Base-by-base conservation (phyloP, 495 filamentous ascomycete genomes). In the Podospora pseudoanserina region DNA sequence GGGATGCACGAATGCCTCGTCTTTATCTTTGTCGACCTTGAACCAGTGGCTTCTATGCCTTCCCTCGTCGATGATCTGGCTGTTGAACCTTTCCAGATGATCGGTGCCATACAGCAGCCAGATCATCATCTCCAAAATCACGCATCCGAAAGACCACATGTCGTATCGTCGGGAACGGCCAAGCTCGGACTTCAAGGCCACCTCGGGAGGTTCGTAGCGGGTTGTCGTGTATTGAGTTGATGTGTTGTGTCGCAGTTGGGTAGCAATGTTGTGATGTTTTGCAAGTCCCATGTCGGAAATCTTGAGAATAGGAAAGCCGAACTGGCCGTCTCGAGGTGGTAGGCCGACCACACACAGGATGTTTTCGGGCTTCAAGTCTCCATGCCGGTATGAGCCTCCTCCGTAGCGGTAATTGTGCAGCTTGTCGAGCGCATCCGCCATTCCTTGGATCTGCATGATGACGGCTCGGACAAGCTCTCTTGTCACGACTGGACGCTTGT, bases 41-140 rank as follows among this genome's bases (percentile, higher is more conserved):
- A 64, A 68, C 60, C 62, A 68, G 19, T 64, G 67, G 19, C 53
- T 26, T 19, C 49, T n/a, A 1, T 64, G 54, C 1, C 67, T 54
- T 3, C 16, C 16, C 19, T 68, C 54, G 49, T 65, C 63, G 5
- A 61, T 57, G 58, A 70, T 66, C n/a, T 63, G 39, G 7, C 1
- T 7, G 67, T 70, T 68, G 60, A 80, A 78, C 2, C 27, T 60
- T 18, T 69, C 49, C 0, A 79, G 65, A 1, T 23, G 66, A 0
- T 71, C 58, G 13, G 30, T 62, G 30, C 78, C 79, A 54, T 76
- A 76, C 0, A 80, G 66, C 18, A 58, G 6, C 55, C 55, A 58
- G 23, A 58, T 23, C 4, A 58, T 58, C n/a, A 58, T 19, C 55
- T 58, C 55, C 55, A 58, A 20, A 2, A 23, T 23, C 4, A 58